A percentile compares a stretch with the other conserved stretches of the same genome.
Evolutionary conservation across 2,329 filamentous ascomycete genomes (phyloP).

Genomic region (Geosmithia flava): DNA sequence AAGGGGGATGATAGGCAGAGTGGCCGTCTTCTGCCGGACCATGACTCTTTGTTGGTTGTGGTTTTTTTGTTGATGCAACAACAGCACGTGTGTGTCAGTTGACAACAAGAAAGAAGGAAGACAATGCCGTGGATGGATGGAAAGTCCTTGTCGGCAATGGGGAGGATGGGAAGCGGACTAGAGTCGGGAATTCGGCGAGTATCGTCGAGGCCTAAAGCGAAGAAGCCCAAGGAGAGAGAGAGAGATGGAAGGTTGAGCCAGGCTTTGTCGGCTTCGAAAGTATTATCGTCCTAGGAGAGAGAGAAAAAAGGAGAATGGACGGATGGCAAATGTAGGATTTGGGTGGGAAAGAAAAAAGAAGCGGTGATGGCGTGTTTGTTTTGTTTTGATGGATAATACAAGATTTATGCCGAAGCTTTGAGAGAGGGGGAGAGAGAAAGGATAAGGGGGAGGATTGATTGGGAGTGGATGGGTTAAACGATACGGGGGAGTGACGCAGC

Average conservation of each 20-base stretch:
- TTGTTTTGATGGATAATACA: background rate
- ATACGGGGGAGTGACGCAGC: background rate
- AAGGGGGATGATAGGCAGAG: constrained; percentile 70
- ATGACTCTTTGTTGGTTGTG: constrained; percentile 13
- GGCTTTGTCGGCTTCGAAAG: too few relatives aligned
- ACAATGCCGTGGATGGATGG: too few relatives aligned
- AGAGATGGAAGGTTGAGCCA: too few relatives aligned
- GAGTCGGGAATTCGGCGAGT: too few relatives aligned
- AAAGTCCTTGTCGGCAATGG: background rate
- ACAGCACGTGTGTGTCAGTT: too few relatives aligned
- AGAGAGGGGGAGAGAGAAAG: background rate
- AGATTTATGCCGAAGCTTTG: background rate
- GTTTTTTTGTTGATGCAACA: background rate
- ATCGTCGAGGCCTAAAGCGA: too few relatives aligned
- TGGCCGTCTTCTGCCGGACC: constrained; percentile 27
- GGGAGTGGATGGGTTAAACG: background rate
- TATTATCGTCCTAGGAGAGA: background rate
- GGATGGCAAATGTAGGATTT: background rate
- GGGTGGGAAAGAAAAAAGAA: too few relatives aligned
- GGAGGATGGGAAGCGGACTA: background rate
- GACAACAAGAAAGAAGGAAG: background rate
- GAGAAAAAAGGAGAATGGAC: background rate
- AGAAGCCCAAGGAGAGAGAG: too few relatives aligned
- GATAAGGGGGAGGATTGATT: background rate
- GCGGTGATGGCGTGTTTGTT: background rate